phyloP scores from a whole-genome alignment of 2,329 filamentous ascomycete species.

The Fusarium hostae region DNA sequence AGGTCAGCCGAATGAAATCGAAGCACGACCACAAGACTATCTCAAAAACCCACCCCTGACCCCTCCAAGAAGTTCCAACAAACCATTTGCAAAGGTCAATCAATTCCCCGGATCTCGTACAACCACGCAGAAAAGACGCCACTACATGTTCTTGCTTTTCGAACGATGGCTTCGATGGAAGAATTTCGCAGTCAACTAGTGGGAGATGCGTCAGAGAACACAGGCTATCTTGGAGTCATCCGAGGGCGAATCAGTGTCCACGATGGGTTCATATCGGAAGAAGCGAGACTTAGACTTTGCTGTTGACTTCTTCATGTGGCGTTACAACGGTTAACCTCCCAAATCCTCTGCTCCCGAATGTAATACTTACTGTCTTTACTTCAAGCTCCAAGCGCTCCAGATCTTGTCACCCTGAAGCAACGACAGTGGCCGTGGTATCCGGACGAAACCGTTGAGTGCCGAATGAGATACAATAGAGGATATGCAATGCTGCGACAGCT shows the following conservation, averaged over 20 bases:
- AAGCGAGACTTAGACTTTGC: background rate
- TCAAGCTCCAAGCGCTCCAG: background rate
- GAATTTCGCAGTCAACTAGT: background rate
- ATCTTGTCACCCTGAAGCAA: rapidly evolving
- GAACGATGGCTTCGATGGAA: background rate
- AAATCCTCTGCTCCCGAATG: background rate
- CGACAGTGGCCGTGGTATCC: background rate
- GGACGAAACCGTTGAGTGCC: rapidly evolving
- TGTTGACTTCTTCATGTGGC: background rate
- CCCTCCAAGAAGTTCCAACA: background rate
- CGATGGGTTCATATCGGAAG: background rate
- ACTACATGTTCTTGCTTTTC: background rate
- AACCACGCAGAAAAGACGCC: background rate
- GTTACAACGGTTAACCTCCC: background rate
- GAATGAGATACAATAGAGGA: background rate
- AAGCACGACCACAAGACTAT: background rate
- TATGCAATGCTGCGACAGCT: background rate
- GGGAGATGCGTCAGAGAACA: background rate
- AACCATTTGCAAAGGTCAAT: background rate
- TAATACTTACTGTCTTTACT: background rate
- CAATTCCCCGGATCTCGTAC: background rate
- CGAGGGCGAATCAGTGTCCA: background rate
- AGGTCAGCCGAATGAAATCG: background rate
- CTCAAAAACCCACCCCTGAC: background rate
- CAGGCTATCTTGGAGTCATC: background rate